Percentiles rank a stretch among this genome's conserved stretches.
These are phyloP conservation scores for Xylariales sp. DNA, from an alignment of 2,329 filamentous ascomycete species.

Conservation along the genomic window DNA sequence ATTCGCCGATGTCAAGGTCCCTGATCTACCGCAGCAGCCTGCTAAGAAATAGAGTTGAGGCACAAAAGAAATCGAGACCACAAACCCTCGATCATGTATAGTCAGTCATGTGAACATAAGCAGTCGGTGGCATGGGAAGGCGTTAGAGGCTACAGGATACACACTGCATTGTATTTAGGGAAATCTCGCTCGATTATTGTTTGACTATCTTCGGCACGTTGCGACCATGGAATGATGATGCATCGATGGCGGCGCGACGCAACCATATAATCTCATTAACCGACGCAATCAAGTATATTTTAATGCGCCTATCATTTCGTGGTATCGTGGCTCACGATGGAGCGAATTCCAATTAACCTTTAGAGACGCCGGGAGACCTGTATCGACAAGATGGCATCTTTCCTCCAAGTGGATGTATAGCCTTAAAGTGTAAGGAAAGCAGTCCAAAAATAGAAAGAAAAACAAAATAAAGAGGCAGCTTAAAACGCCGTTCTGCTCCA, in stretches of 20 bases:
- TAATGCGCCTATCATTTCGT: conserved; percentile 2
- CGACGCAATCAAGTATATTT: too few species aligned
- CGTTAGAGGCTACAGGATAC: conserved; percentile 6
- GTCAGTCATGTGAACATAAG: too few species aligned
- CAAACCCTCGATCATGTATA: too few species aligned
- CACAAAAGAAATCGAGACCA: too few species aligned
- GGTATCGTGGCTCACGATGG: conserved; percentile 7
- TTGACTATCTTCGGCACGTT: too few species aligned
- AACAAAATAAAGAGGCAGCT: neutral
- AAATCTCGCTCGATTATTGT: too few species aligned
- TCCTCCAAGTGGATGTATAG: neutral
- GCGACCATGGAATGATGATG: too few species aligned
- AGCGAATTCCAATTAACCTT: neutral
- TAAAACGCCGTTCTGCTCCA: conserved; percentile 1
- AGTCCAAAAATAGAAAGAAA: conserved; percentile 1
- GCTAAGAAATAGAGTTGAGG: conserved; percentile 22
- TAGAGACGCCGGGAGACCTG: conserved; percentile 1
- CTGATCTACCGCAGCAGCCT: conserved; percentile 61
- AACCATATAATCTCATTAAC: too few species aligned
- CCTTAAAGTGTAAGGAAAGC: neutral
- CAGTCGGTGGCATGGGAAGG: neutral
- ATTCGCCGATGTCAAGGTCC: conserved; percentile 92
- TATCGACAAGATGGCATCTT: conserved; percentile 1
- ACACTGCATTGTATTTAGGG: too few species aligned
- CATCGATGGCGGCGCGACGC: too few species aligned